Percentiles rank a stretch among this genome's conserved stretches.
These are phyloP conservation scores for Phlebiopsis flavidoalba DNA, from an alignment of 768 basidiomycete genomes.

Conservation along the genomic window DNA sequence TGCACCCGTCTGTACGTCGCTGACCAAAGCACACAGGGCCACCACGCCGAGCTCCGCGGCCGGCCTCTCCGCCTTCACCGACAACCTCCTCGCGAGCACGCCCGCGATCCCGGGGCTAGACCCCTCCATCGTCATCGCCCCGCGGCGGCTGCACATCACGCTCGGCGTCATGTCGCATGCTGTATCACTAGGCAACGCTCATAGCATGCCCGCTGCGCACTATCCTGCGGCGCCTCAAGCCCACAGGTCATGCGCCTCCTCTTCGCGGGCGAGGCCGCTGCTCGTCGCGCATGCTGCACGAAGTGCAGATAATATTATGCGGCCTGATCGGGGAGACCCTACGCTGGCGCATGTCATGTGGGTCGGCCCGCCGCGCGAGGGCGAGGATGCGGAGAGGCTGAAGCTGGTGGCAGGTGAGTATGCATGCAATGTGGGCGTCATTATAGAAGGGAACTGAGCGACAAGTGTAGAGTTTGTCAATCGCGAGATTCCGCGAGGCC, in stretches of 20 bases:
- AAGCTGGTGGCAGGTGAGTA: slow-evolving; percentile 31
- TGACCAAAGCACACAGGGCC: slow-evolving; percentile 18
- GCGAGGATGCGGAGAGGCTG: slow-evolving; percentile 26
- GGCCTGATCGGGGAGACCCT: slow-evolving; percentile 29
- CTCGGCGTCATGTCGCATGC: slow-evolving; percentile 72
- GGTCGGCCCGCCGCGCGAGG: slow-evolving; percentile 39
- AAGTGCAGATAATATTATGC: slow-evolving; percentile 47
- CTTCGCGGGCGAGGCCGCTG: slow-evolving; percentile 23
- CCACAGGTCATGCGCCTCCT: slow-evolving; percentile 41
- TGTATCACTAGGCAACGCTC: slow-evolving; percentile 29
- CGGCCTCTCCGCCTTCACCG: slow-evolving; percentile 23
- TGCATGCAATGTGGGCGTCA: background rate
- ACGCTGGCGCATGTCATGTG: slow-evolving; percentile 52
- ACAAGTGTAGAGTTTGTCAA: slow-evolving; percentile 26
- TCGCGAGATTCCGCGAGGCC: slow-evolving; percentile 23
- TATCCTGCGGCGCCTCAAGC: slow-evolving; percentile 22
- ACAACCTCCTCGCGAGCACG: slow-evolving; percentile 22
- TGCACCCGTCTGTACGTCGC: slow-evolving; percentile 17
- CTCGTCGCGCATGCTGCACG: slow-evolving; percentile 40
- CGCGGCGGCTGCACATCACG: slow-evolving; percentile 64
- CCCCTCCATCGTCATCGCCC: slow-evolving; percentile 48
- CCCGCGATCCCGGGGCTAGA: slow-evolving; percentile 51
- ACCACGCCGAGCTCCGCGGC: slow-evolving; percentile 26
- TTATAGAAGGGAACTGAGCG: background rate
- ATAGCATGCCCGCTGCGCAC: slow-evolving; percentile 17